Evolutionary conservation across 805 yeast species (phyloP).

Genomic region (Saccharomyces kudriavzevii): DNA sequence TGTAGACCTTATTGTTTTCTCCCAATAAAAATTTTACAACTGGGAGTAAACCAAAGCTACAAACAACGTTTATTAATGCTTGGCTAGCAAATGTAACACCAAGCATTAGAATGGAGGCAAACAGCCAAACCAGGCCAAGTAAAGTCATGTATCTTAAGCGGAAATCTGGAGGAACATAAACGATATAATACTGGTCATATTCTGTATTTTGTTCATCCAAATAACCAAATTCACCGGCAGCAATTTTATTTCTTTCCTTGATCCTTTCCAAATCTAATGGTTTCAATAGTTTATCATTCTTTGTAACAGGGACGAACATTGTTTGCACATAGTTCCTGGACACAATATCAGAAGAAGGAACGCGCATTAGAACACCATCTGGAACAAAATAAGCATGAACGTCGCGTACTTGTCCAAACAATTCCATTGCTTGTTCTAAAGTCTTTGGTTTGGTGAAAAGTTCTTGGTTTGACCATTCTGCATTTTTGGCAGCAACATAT

Average conservation of each 20-base stretch:
- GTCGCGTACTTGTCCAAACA: conserved; percentile 36
- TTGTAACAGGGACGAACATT: conserved; percentile 76
- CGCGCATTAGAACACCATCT: conserved; percentile 76
- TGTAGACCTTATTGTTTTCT: neutral
- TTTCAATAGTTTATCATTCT: conserved; percentile 55
- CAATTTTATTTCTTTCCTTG: conserved; percentile 30
- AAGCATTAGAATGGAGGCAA: conserved; percentile 32
- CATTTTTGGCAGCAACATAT: conserved; percentile 32
- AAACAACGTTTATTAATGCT: conserved; percentile 10
- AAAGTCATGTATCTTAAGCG: conserved; percentile 43
- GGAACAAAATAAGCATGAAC: conserved; percentile 59
- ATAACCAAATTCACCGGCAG: conserved; percentile 37
- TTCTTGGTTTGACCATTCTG: conserved; percentile 41
- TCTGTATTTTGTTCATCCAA: conserved; percentile 36
- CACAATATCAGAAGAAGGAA: conserved; percentile 75
- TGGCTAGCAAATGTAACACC: conserved; percentile 15
- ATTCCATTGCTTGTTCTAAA: conserved; percentile 35
- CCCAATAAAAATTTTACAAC: conserved; percentile 1
- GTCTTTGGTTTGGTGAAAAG: conserved; percentile 48
- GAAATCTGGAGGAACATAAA: conserved; percentile 80
- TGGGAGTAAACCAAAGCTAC: conserved; percentile 7
- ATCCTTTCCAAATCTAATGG: conserved; percentile 26
- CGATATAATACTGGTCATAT: conserved; percentile 53
- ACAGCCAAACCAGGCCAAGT: conserved; percentile 38
- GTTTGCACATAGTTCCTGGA: conserved; percentile 55